These are phyloP conservation scores for Aspergillus sp. DNA, from an alignment of 2,329 filamentous ascomycete species.

Conservation along the genomic window DNA sequence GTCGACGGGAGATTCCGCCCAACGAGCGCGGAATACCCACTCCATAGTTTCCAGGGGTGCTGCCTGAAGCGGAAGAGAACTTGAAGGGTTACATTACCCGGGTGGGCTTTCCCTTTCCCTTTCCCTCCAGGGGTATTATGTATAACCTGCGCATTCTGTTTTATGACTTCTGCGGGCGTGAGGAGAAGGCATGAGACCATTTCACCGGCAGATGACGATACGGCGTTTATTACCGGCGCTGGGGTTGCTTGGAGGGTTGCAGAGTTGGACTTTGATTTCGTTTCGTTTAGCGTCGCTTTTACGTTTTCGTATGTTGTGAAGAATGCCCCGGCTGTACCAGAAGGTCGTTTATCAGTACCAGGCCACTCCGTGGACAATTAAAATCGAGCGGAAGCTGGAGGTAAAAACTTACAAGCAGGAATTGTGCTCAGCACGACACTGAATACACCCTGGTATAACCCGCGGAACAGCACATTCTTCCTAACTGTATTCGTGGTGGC, in stretches of 20 bases:
- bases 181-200: constrained; percentile 82
- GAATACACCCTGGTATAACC: constrained; percentile 83
- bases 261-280: not conserved
- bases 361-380: not conserved
- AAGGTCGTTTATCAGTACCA: not conserved
- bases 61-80: constrained; percentile 59
- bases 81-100: constrained; percentile 53
- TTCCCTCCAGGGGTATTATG: constrained; percentile 25
- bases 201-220: constrained; percentile 74
- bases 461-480: constrained; percentile 61
- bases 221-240: constrained; percentile 67
- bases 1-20: constrained; percentile 85
- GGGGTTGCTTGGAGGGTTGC: constrained; percentile 50
- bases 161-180: constrained; percentile 85
- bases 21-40: constrained; percentile 77
- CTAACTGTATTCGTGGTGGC: constrained; percentile 55
- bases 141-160: constrained; percentile 91
- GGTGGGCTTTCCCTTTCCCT: constrained; percentile 10
- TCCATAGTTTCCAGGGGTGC: constrained; percentile 57
- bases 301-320: constrained; percentile 85
- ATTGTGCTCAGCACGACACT: constrained; percentile 82
- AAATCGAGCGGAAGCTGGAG: not conserved
- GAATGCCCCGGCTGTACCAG: constrained; percentile 69
- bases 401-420: constrained; percentile 66
- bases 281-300: constrained; percentile 62